phyloP scores from a whole-genome alignment of 163 green algal genomes.

The Scenedesmus sp. region DNA sequence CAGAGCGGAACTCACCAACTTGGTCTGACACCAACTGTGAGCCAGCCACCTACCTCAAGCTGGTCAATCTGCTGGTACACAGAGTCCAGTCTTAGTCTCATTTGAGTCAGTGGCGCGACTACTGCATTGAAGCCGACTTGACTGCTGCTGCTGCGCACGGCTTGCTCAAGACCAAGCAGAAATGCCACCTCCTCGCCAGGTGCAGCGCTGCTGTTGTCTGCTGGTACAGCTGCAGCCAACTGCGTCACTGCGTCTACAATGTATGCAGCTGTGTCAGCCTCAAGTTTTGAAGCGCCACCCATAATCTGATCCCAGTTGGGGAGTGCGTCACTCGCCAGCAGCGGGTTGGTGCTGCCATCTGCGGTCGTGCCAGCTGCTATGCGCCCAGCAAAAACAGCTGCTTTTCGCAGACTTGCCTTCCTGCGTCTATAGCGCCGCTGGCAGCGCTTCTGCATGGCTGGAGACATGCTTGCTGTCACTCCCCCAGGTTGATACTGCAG shows the following conservation, averaged over 20 bases:
- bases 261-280: background rate
- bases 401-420: background rate
- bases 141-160: conserved; percentile 12
- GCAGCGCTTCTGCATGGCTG: background rate
- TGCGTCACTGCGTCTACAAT: background rate
- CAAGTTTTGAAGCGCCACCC: no score
- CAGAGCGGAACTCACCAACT: no score
- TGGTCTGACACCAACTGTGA: no score
- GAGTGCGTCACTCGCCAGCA: background rate
- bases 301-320: background rate
- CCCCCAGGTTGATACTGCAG: background rate
- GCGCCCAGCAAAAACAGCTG: no score
- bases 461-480: background rate
- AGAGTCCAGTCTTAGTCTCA: background rate
- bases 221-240: background rate
- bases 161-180: background rate
- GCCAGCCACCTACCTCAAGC: background rate
- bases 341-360: background rate
- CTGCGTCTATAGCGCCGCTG: background rate
- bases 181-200: background rate
- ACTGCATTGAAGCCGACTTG: background rate
- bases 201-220: background rate
- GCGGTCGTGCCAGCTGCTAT: no score
- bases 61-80: background rate
- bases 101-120: background rate